These are phyloP conservation scores for Orbilia javanica DNA, from an alignment of 2,329 filamentous ascomycete species.

Conservation along the genomic window DNA sequence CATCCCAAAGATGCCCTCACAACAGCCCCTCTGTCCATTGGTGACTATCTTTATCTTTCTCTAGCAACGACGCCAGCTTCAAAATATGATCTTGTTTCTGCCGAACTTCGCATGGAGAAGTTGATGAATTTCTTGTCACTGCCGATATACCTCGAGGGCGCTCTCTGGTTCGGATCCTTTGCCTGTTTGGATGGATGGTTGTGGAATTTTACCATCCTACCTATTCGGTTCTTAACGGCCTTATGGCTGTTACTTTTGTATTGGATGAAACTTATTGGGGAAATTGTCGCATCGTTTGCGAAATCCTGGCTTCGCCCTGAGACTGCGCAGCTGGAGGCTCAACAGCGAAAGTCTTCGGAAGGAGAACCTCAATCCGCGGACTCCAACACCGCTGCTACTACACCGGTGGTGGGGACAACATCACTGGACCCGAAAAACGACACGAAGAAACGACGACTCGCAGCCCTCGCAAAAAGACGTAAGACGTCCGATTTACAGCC, in stretches of 20 bases:
- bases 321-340: constrained; percentile 37
- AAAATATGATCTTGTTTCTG: constrained; percentile 75
- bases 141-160: constrained; percentile 83
- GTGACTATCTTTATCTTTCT: constrained; percentile 56
- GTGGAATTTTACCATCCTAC: constrained; percentile 94
- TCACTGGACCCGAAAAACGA: constrained; percentile 72
- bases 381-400: background rate
- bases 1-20: constrained; percentile 21
- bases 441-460: constrained; percentile 74
- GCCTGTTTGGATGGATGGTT: constrained; percentile 97
- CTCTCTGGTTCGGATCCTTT: constrained; percentile 86
- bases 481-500: constrained; percentile 82
- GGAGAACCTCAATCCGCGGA: constrained; percentile 26
- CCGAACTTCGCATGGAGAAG: constrained; percentile 89
- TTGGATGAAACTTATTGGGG: constrained; percentile 77
- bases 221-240: constrained; percentile 86
- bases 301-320: constrained; percentile 57
- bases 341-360: constrained; percentile 37
- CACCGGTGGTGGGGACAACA: background rate
- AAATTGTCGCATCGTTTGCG: constrained; percentile 59
- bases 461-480: constrained; percentile 58
- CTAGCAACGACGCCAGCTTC: constrained; percentile 42
- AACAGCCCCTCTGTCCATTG: constrained; percentile 48
- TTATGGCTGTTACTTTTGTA: constrained; percentile 80
- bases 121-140: constrained; percentile 88